Evolutionary conservation across 2,329 filamentous ascomycete species (phyloP).

Genomic region (Cephalotrichum gorgonifer): DNA sequence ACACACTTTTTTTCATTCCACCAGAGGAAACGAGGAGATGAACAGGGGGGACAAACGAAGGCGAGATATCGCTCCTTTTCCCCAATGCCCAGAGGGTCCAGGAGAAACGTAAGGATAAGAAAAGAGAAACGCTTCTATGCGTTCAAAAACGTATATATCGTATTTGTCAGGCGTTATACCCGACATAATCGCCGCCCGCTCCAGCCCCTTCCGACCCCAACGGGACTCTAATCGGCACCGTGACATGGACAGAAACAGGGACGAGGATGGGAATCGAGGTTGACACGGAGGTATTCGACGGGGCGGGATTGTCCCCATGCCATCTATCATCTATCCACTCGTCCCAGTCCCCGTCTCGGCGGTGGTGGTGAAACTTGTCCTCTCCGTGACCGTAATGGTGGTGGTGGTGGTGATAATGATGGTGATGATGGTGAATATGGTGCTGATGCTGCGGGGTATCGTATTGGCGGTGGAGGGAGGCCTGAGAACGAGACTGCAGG

Average conservation of each 20-base stretch:
- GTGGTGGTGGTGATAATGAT: not conserved
- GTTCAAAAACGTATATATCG: too few species aligned
- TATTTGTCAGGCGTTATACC: not conserved
- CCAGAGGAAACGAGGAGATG: not conserved
- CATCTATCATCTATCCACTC: constrained; percentile 3
- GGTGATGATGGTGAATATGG: constrained; percentile 7
- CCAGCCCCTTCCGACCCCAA: not conserved
- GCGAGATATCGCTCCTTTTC: too few species aligned
- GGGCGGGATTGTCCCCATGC: not conserved
- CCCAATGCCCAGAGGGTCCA: too few species aligned
- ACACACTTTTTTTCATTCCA: not conserved
- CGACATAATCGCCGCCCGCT: not conserved
- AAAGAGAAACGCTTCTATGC: not conserved
- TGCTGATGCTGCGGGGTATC: constrained; percentile 14
- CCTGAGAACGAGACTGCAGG: not conserved
- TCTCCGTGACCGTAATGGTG: not conserved
- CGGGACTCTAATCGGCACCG: not conserved
- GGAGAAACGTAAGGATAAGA: too few species aligned
- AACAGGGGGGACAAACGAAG: too few species aligned
- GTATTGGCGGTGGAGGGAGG: constrained; percentile 1
- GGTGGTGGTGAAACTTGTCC: not conserved
- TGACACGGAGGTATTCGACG: not conserved
- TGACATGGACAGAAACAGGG: not conserved
- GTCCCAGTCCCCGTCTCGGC: constrained; percentile 1
- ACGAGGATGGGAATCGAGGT: not conserved